Base-by-base conservation (phyloP, 2,329 filamentous ascomycete species). In the Botrytis pseudocinerea region DNA sequence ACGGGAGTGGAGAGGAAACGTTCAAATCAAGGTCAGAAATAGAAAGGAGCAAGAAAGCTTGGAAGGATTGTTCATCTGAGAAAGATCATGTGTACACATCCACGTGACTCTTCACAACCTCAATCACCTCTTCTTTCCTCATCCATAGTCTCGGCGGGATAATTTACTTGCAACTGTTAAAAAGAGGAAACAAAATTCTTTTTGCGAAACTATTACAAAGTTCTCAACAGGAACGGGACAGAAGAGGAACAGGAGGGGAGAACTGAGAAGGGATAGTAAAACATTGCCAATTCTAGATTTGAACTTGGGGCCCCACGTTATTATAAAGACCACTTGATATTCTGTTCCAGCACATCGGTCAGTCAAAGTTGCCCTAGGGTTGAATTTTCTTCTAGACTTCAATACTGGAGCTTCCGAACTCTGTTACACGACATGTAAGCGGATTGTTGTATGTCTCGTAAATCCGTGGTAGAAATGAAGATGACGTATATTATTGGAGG, bases 361-460 rank as follows among this genome's bases (percentile, higher is more conserved):
- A 0, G 14, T 54, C 1, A 28, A 5, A n/a, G n/a, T 54, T 9
- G 14, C 0, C 12, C n/a, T 54, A n/a, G 5, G n/a, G 9, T n/a
- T 54, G 16, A 1, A 6, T 54, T 54, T 54, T 8, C 51, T 54
- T 54, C 51, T 54, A 28, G 51, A 54, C 16, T 54, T 54, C 12
- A 16, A 28, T 9, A n/a, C 51, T 18, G 14, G 16, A 54, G n/a
- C 14, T 28, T 54, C 14, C 7, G 12, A 54, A 28, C 5, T 54
- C 14, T 28, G 6, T 28, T n/a, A 16, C n/a, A 54, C 14, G 51
- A 54, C n/a, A 28, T 54, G n/a, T 54, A 28, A 28, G 25, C 51
- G 51, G 51, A 54, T 54, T 54, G n/a, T 1, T 28, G 51, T 54
- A 18, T 28, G n/a, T 28, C 28, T 25, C n/a, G n/a, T 28, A n/a